These are phyloP conservation scores for Lasiodiplodia citricola DNA, from an alignment of 2,329 filamentous ascomycete species.

Conservation along the genomic window DNA sequence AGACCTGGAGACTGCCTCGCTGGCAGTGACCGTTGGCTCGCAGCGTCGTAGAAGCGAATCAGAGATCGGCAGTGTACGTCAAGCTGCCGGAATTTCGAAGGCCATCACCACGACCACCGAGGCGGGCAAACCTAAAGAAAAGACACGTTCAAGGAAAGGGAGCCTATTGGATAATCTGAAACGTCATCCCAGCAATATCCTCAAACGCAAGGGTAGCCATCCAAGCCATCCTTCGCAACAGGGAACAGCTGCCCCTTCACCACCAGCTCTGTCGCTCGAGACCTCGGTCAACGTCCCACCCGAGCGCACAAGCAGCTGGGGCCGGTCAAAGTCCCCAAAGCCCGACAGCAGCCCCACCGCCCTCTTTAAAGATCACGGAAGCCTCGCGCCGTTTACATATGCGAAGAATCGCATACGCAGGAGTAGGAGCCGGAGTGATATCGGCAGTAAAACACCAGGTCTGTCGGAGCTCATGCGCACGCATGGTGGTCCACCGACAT, in stretches of 20 bases:
- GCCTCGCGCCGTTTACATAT: constrained; percentile 43
- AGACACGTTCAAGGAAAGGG: constrained; percentile 52
- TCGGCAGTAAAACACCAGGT: constrained; percentile 52
- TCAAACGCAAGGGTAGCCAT: constrained; percentile 53
- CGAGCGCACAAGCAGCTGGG: constrained; percentile 49
- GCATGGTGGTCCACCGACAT: constrained; percentile 64
- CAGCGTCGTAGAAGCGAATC: constrained; percentile 66
- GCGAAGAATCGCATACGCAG: constrained; percentile 55
- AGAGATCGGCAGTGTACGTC: constrained; percentile 65
- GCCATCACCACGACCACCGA: constrained; percentile 53
- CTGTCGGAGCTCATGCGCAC: constrained; percentile 61
- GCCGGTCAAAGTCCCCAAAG: constrained; percentile 47
- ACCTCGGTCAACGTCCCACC: constrained; percentile 13
- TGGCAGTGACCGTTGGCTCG: constrained; percentile 73
- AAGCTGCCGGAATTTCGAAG: constrained; percentile 66
- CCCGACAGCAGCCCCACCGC: constrained; percentile 45
- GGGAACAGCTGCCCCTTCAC: neutral
- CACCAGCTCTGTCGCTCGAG: constrained; percentile 3
- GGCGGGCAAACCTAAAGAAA: constrained; percentile 44
- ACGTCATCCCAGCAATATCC: constrained; percentile 48
- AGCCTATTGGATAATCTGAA: constrained; percentile 58
- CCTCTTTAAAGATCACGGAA: constrained; percentile 7
- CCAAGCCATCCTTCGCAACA: constrained; percentile 34
- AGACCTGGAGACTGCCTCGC: constrained; percentile 60
- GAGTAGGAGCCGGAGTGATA: constrained; percentile 63